phyloP scores from a whole-genome alignment of 2,329 filamentous ascomycete genomes.

The Fusarium sp. region DNA sequence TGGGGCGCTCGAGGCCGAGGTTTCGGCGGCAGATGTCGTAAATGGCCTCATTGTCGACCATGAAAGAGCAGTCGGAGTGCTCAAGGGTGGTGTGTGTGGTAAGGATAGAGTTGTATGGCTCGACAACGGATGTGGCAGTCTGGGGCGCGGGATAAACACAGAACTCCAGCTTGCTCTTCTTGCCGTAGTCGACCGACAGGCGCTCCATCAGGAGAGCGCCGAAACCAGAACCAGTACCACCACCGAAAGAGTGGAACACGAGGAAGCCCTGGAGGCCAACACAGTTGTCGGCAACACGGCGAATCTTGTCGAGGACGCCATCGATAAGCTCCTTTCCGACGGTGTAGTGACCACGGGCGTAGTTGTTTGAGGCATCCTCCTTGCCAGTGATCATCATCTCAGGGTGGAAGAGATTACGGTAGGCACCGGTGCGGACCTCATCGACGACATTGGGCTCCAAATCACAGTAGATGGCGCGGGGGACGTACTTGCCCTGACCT shows the following conservation, averaged over 20 bases:
- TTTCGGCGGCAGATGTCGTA: conserved; percentile 99
- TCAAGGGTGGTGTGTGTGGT: conserved; percentile 99
- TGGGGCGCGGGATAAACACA: conserved; percentile 98
- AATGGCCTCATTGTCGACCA: conserved; percentile 99
- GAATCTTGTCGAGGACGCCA: conserved; percentile 96
- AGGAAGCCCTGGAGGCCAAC: conserved; percentile 98
- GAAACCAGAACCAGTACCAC: conserved; percentile 98
- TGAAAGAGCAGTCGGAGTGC: conserved; percentile 99
- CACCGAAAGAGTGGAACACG: conserved; percentile 99
- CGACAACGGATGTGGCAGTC: conserved; percentile 95
- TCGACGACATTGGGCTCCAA: conserved; percentile 99
- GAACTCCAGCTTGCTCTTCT: conserved; percentile 99
- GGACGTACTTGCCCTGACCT: conserved; percentile 99
- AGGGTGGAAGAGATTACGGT: conserved; percentile 97
- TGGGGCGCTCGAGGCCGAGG: conserved; percentile 95
- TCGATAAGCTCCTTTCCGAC: conserved; percentile 99
- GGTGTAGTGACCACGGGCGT: conserved; percentile 99
- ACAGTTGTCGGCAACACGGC: conserved; percentile 97
- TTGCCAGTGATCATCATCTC: conserved; percentile 99
- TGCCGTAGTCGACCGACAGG: conserved; percentile 98
- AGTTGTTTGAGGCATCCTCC: conserved; percentile 99
- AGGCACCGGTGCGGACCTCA: conserved; percentile 96
- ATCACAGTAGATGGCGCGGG: conserved; percentile 99
- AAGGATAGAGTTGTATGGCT: conserved; percentile 99
- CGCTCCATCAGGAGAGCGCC: conserved; percentile 99